Conservation (phyloP, 2,329 filamentous ascomycete genomes). For the Aschersonia sp. region DNA sequence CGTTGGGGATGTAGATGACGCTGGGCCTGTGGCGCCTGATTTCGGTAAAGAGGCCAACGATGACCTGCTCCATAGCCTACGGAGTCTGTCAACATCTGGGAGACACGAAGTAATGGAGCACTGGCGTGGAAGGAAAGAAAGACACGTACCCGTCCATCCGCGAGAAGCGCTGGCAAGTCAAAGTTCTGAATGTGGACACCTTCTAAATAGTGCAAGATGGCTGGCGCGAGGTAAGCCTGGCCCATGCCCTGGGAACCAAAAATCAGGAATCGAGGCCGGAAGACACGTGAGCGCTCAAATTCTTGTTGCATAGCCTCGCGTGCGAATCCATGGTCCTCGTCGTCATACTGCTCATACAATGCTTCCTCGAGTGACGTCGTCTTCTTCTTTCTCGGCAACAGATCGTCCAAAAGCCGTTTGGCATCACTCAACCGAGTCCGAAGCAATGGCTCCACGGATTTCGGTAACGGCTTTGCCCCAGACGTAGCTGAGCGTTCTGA, state of each 20-base stretch:
- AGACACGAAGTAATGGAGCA: not conserved
- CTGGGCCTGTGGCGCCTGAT: slow-evolving; percentile 90
- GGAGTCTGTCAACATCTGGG: not conserved
- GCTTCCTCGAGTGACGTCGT: slow-evolving; percentile 87
- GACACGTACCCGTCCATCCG: slow-evolving; percentile 57
- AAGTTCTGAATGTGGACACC: slow-evolving; percentile 91
- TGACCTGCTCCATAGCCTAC: slow-evolving; percentile 66
- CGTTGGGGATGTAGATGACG: slow-evolving; percentile 84
- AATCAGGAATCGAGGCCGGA: slow-evolving; percentile 76
- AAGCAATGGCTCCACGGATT: slow-evolving; percentile 68
- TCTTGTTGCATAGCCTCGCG: slow-evolving; percentile 62
- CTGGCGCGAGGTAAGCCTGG: slow-evolving; percentile 75
- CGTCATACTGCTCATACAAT: slow-evolving; percentile 74
- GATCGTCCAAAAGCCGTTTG: slow-evolving; percentile 52
- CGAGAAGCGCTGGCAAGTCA: slow-evolving; percentile 75
- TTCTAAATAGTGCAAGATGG: slow-evolving; percentile 81
- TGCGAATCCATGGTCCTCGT: slow-evolving; percentile 70
- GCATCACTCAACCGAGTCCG: slow-evolving; percentile 58
- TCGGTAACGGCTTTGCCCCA: slow-evolving; percentile 67
- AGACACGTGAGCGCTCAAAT: slow-evolving; percentile 79
- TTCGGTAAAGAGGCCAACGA: slow-evolving; percentile 84
- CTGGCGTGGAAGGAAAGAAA: not conserved
- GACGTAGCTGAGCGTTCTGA: slow-evolving; percentile 83
- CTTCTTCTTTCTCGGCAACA: slow-evolving; percentile 75
- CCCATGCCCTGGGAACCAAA: slow-evolving; percentile 82